phyloP scores from a whole-genome alignment of 208 protist species.

The Leishmania major region DNA sequence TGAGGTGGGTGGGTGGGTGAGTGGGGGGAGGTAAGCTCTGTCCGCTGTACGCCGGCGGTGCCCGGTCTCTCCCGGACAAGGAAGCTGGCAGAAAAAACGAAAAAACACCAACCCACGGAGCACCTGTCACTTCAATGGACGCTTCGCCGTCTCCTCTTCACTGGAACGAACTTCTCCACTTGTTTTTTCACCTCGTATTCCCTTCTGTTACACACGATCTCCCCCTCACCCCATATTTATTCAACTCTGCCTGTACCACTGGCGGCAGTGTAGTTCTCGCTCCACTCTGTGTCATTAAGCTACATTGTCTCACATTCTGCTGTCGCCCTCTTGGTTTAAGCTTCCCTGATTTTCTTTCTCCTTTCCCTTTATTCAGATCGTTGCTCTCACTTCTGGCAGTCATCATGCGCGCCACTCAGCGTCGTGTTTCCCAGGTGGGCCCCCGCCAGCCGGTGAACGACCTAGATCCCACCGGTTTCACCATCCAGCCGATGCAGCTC shows the following conservation, averaged over 20 bases:
- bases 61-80: background rate
- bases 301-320: conserved; percentile 5
- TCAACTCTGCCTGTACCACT: conserved; percentile 2
- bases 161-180: background rate
- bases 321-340: background rate
- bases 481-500: conserved; percentile 79
- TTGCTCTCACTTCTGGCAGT: background rate
- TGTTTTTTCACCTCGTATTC: background rate
- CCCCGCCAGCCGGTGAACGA: conserved; percentile 56
- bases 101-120: background rate
- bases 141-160: background rate
- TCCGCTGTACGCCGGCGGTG: background rate
- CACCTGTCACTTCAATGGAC: background rate
- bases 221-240: background rate
- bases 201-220: too few relatives aligned
- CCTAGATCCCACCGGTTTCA: conserved; percentile 71
- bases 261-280: conserved; percentile 9
- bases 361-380: background rate
- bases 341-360: background rate
- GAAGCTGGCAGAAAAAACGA: background rate
- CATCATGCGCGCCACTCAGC: conserved; percentile 63
- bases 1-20: background rate
- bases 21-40: background rate
- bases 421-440: conserved; percentile 30
- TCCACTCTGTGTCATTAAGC: background rate